Evolutionary conservation across 768 basidiomycete genomes (phyloP).

Genomic region (Dendrothele bispora): DNA sequence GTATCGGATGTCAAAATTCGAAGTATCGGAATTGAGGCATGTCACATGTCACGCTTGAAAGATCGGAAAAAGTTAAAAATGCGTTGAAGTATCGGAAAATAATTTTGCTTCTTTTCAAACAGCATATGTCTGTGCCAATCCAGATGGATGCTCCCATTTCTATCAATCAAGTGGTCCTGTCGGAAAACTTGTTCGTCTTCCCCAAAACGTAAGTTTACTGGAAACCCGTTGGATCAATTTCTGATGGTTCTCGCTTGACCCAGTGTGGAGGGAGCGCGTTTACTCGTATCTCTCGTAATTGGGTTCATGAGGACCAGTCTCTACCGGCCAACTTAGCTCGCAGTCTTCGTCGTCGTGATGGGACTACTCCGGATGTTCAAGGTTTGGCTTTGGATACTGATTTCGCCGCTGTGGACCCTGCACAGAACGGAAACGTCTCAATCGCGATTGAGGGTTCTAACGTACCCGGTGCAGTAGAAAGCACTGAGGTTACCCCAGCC

Average conservation of each 20-base stretch:
- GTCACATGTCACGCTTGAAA: no score
- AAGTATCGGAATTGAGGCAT: no score
- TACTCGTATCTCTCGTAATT: conserved; percentile 40
- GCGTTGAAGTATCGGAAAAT: no score
- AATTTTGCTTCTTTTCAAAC: no score
- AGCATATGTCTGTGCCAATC: conserved; percentile 24
- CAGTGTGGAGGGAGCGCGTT: conserved; percentile 43
- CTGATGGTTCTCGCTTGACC: not conserved
- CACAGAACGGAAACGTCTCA: conserved; percentile 15
- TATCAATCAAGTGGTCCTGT: conserved; percentile 36
- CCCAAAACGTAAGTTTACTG: conserved; percentile 42
- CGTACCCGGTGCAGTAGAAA: not conserved
- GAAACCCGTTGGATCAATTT: not conserved
- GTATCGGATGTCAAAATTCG: no score
- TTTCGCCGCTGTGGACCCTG: conserved; percentile 28
- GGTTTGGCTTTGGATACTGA: conserved; percentile 41
- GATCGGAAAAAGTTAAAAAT: no score
- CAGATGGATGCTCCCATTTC: conserved; percentile 38
- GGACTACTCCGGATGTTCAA: conserved; percentile 32
- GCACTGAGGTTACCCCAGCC: not conserved
- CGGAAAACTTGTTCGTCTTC: conserved; percentile 54
- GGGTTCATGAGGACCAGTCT: conserved; percentile 43
- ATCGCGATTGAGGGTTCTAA: not conserved
- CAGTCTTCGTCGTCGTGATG: conserved; percentile 32
- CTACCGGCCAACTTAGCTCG: conserved; percentile 31